These are phyloP conservation scores for Eleusine indica DNA, from an alignment of 176 grass and related monocot genomes.

Conservation along the genomic window DNA sequence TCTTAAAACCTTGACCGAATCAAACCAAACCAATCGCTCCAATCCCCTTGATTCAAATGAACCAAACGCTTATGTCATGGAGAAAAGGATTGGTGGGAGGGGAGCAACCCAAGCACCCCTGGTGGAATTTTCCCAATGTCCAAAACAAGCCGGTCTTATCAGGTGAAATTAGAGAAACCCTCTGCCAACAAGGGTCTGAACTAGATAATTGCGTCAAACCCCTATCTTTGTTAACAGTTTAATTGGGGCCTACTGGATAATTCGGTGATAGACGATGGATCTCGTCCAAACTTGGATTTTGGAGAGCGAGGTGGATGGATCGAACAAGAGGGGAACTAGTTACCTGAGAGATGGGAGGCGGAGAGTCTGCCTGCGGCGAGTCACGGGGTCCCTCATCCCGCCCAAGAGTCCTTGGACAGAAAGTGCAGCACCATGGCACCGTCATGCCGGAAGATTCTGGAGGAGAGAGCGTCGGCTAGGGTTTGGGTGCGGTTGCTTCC, in stretches of 20 bases:
- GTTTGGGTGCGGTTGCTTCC: background rate
- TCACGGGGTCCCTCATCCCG: background rate
- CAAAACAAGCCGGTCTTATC: background rate
- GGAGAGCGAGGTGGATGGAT: background rate
- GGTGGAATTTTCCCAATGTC: too few relatives aligned
- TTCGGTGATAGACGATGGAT: conserved; percentile 2
- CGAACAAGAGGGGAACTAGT: background rate
- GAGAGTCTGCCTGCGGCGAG: background rate
- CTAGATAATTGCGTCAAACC: background rate
- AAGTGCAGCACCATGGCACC: background rate
- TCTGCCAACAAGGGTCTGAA: conserved; percentile 11
- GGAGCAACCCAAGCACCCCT: too few relatives aligned
- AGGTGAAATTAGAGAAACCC: background rate
- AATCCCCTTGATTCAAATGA: too few relatives aligned
- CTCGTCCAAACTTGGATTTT: background rate
- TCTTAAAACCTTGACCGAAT: too few relatives aligned
- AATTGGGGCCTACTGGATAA: background rate
- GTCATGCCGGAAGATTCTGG: background rate
- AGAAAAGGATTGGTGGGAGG: too few relatives aligned
- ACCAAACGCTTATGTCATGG: too few relatives aligned
- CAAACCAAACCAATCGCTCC: too few relatives aligned
- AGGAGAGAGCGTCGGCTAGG: conserved; percentile 1
- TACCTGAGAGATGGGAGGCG: conserved; percentile 4
- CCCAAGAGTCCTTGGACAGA: background rate
- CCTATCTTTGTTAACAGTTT: too few relatives aligned